These are phyloP conservation scores for Podosphaera xanthii DNA, from an alignment of 2,329 filamentous ascomycete genomes.

Conservation along the genomic window DNA sequence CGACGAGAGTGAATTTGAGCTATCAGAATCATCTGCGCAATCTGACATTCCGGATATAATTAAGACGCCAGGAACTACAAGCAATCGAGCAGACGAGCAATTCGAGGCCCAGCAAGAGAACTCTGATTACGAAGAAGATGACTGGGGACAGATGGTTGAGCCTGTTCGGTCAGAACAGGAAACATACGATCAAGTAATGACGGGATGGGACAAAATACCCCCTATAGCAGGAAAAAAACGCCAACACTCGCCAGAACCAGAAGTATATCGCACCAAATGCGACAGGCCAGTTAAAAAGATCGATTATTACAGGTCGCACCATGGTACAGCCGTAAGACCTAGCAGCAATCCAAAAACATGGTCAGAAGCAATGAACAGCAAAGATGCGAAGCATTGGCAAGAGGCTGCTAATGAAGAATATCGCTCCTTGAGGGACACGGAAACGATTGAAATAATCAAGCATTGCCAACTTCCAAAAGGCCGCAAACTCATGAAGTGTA, in stretches of 20 bases:
- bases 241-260: neutral
- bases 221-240: neutral
- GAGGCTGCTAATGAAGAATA: no score
- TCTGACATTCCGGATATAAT: neutral
- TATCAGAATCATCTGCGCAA: neutral
- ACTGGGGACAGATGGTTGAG: neutral
- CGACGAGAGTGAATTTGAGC: neutral
- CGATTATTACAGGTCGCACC: neutral
- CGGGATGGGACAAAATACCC: neutral
- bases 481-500: no score
- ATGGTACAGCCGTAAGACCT: neutral
- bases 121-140: no score
- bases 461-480: no score
- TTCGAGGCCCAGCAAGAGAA: neutral
- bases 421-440: no score
- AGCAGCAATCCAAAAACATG: neutral
- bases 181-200: neutral
- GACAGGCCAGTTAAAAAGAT: neutral
- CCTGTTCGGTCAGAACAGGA: neutral
- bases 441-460: no score
- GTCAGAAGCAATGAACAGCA: no score
- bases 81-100: neutral
- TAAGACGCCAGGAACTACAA: neutral
- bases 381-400: no score
- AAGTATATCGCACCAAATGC: neutral